Percentiles rank a stretch among this genome's conserved stretches.
These are phyloP conservation scores for Drechslerella coelobrocha DNA, from an alignment of 2,329 filamentous ascomycete species.

Conservation along the genomic window DNA sequence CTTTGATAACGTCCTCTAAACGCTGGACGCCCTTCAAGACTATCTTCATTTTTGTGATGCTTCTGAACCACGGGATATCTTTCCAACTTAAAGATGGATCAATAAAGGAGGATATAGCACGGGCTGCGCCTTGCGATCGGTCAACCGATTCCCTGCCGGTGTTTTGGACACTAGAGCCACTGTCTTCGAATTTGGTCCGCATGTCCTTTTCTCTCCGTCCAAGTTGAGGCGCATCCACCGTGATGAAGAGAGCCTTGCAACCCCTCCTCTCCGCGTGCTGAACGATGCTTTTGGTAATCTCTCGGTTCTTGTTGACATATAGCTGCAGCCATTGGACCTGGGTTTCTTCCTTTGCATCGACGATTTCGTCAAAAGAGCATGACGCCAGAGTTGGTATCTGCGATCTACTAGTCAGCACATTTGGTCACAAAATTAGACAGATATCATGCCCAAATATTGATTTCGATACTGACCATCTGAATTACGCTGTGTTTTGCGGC, in stretches of 20 bases:
- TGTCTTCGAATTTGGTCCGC: slow-evolving; percentile 65
- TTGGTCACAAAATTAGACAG: not conserved
- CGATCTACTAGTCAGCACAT: not conserved
- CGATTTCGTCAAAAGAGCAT: slow-evolving; percentile 96
- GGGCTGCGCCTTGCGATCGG: slow-evolving; percentile 86
- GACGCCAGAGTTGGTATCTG: slow-evolving; percentile 89
- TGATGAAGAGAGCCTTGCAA: slow-evolving; percentile 96
- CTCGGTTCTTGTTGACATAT: slow-evolving; percentile 94
- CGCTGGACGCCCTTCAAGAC: slow-evolving; percentile 95
- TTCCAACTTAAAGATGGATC: slow-evolving; percentile 93
- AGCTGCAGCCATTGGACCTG: slow-evolving; percentile 97
- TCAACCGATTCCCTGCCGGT: slow-evolving; percentile 74
- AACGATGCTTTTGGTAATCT: slow-evolving; percentile 87
- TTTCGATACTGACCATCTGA: slow-evolving; percentile 71
- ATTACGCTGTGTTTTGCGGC: slow-evolving; percentile 86
- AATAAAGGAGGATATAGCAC: slow-evolving; percentile 95
- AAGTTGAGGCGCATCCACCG: slow-evolving; percentile 94
- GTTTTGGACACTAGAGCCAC: slow-evolving; percentile 79
- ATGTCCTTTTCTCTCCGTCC: slow-evolving; percentile 85
- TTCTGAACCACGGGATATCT: slow-evolving; percentile 90
- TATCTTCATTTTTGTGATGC: slow-evolving; percentile 92
- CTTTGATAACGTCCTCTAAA: slow-evolving; percentile 89
- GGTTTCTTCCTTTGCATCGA: slow-evolving; percentile 78
- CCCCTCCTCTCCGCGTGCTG: slow-evolving; percentile 88
- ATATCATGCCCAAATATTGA: not conserved